phyloP scores from a whole-genome alignment of 108 stramenopile genomes.

The Parietichytrium sp. region DNA sequence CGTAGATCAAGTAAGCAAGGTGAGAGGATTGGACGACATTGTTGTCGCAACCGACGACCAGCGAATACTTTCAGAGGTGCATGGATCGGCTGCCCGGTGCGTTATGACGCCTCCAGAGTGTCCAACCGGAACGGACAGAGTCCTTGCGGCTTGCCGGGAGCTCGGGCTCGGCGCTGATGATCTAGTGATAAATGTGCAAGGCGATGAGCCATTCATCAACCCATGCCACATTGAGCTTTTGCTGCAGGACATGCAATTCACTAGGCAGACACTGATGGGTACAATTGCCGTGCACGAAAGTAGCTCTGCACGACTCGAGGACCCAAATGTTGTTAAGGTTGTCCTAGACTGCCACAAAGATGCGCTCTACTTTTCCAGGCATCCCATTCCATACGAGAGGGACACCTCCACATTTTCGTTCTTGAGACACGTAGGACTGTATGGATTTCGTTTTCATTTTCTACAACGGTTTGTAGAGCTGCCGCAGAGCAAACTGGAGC shows the following conservation, averaged over 20 bases:
- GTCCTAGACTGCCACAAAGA: not conserved
- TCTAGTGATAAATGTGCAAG: slow-evolving; percentile 26
- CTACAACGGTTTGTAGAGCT: not conserved
- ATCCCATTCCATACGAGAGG: not conserved
- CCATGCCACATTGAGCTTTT: not conserved
- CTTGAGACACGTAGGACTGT: slow-evolving; percentile 4
- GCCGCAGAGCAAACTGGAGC: not conserved
- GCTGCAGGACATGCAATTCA: not conserved
- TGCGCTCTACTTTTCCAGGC: slow-evolving; percentile 18
- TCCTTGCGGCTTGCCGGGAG: not conserved
- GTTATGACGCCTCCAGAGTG: not conserved
- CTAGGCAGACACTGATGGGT: not conserved
- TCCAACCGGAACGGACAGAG: not conserved
- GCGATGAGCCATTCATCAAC: slow-evolving; percentile 24
- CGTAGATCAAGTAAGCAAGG: not conserved
- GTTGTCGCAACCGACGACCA: slow-evolving; percentile 2
- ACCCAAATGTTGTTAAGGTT: slow-evolving; percentile 31
- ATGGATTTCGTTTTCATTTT: slow-evolving; percentile 22
- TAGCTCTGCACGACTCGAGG: too few relatives aligned
- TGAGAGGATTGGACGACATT: not conserved
- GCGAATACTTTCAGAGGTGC: not conserved
- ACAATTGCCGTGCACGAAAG: not conserved
- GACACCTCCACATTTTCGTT: not conserved
- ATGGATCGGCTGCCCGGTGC: not conserved
- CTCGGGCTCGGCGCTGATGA: not conserved